phyloP scores from a whole-genome alignment of 1,284 basidiomycete species.

The Vanrija humicola region DNA sequence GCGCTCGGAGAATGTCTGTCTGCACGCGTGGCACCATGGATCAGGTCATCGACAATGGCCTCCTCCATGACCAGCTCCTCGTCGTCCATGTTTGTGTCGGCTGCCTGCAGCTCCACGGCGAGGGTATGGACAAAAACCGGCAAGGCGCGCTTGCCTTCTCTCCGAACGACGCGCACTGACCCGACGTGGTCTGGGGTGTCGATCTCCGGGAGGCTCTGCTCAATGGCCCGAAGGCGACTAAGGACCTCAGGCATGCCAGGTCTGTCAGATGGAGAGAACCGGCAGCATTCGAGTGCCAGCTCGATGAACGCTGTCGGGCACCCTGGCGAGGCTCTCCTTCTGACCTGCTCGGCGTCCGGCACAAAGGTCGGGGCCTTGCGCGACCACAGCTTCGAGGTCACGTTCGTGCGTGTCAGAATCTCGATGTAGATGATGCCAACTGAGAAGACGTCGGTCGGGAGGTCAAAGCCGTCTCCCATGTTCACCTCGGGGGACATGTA shows the following conservation, averaged over 20 bases:
- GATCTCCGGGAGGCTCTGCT: slow-evolving; percentile 62
- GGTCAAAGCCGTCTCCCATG: slow-evolving; percentile 81
- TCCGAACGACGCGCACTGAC: slow-evolving; percentile 61
- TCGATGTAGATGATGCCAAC: slow-evolving; percentile 94
- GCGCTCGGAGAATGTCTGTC: slow-evolving; percentile 35
- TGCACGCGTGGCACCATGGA: slow-evolving; percentile 52
- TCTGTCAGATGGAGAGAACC: slow-evolving; percentile 62
- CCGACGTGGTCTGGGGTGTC: slow-evolving; percentile 67
- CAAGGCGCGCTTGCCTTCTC: slow-evolving; percentile 54
- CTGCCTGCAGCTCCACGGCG: neutral
- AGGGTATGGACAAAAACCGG: slow-evolving; percentile 43
- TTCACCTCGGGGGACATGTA: slow-evolving; percentile 78
- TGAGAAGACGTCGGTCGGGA: slow-evolving; percentile 91
- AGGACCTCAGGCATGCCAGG: slow-evolving; percentile 77
- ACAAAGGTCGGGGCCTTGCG: slow-evolving; percentile 71
- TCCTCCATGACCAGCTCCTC: slow-evolving; percentile 1
- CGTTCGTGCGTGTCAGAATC: slow-evolving; percentile 76
- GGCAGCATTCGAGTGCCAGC: slow-evolving; percentile 74
- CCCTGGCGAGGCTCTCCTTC: slow-evolving; percentile 62
- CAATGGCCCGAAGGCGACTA: slow-evolving; percentile 67
- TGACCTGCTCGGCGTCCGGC: slow-evolving; percentile 73
- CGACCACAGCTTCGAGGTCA: slow-evolving; percentile 71
- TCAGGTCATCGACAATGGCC: slow-evolving; percentile 62
- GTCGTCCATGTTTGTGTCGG: neutral
- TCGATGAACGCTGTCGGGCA: slow-evolving; percentile 75